Evolutionary conservation across 2,329 filamentous ascomycete genomes (phyloP), one percentile per base, ranked within the genome.

Genomic region (Penicillium sp.): DNA sequence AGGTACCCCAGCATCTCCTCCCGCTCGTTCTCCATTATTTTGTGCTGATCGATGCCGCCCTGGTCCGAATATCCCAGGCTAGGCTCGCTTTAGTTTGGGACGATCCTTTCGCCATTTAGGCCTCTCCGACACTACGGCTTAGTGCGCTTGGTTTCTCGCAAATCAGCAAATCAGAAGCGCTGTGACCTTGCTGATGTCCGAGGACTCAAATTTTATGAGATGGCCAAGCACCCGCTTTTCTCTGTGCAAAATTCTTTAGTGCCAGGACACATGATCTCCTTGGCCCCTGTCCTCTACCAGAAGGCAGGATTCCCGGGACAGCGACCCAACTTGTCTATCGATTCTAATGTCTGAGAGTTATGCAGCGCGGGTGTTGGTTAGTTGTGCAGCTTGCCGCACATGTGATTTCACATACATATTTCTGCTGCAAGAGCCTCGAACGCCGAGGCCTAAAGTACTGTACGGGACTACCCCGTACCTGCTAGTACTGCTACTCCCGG

Each of bases 51-150:
- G 20, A 48, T 55, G 33, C 52, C 45, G 24, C 28, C 21, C 45
- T 48, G 6, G 52, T 40, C 21, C 45, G 47, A 21, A 21, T 11
- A 20, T 47, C 33, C 16, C 33, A 42, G n/a, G 8, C 23, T 20
- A 45, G 40, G 26, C 48, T 30, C 3, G 24, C n/a, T 24, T 26
- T 52, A 26, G 38, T 40, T 30, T 20, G 35, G 46, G 52, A 16
- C 42, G 45, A 55, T 55, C 52, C 20, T 48, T 55, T 46, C 52
- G 33, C 33, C 35, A 48, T 42, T 35, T 23, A 55, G 45, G 30
- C 21, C 35, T 9, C 46, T 47, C 52, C 52, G 52, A 48, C 52
- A 30, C 52, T 55, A 55, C 21, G 24, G 26, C 6, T 40, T 42
- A 43, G 51, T 33, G 21, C 21, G 40, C 26, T 30, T 38, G 28